phyloP scores from a whole-genome alignment of 495 filamentous ascomycete genomes.

The Aspergillus affinis region DNA sequence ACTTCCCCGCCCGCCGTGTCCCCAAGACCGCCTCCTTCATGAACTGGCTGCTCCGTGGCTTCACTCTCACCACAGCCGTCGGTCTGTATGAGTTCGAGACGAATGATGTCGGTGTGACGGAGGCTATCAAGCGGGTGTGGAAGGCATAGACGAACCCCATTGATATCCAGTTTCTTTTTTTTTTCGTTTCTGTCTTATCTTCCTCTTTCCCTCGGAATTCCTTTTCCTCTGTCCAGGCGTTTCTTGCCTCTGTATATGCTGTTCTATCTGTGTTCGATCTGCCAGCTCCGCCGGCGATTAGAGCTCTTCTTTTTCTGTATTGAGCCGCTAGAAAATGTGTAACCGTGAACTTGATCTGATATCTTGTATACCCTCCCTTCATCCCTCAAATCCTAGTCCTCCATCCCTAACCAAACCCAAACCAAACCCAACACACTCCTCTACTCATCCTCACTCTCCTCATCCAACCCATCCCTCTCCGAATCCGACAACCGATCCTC shows the following conservation, averaged over 20 bases:
- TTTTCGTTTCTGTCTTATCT: conserved; percentile 12
- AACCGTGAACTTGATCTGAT: conserved; percentile 8
- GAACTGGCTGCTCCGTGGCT: conserved; percentile 75
- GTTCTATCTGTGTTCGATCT: conserved; percentile 29
- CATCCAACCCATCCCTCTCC: conserved; percentile 26
- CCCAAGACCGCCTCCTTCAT: conserved; percentile 63
- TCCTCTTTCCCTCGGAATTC: conserved; percentile 13
- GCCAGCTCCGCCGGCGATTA: conserved; percentile 24
- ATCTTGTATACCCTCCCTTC: not conserved
- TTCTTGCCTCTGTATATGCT: conserved; percentile 42
- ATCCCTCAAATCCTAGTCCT: not conserved
- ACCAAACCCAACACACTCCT: conserved; percentile 1
- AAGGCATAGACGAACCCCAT: conserved; percentile 53
- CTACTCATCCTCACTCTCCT: conserved; percentile 14
- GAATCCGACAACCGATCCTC: conserved; percentile 47
- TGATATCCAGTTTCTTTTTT: conserved; percentile 27
- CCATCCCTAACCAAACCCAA: not conserved
- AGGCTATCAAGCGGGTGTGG: conserved; percentile 85
- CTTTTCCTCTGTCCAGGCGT: conserved; percentile 35
- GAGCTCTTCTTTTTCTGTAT: conserved; percentile 17
- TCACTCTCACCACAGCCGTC: conserved; percentile 76
- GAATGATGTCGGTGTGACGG: conserved; percentile 94
- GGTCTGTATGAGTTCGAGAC: conserved; percentile 99
- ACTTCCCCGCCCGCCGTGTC: conserved; percentile 71
- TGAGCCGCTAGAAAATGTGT: conserved; percentile 22